Evolutionary conservation across 2,329 filamentous ascomycete species (phyloP), one percentile per base, ranked within the genome.

Genomic region (Westerdykella ornata): DNA sequence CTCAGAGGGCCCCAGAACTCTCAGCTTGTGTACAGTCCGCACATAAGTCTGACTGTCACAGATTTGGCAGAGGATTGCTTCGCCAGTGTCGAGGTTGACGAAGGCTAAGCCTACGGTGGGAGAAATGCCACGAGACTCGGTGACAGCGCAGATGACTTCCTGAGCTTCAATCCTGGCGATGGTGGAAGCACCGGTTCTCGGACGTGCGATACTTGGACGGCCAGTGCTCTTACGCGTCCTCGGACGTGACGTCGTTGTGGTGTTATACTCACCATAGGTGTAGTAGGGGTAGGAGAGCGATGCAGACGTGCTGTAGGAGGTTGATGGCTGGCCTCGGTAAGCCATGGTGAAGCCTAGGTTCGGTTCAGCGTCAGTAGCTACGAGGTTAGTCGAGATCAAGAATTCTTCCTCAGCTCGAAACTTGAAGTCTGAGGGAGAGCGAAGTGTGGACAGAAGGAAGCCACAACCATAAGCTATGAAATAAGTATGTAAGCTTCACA

Each of bases 1-100:
- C 48, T 83, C 80, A 2, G 82, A 84, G 0, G 90, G 89, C 17
- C 84, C 78, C 53, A 87, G 85, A 17, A 95, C 80, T 39, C 79
- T 78, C 26, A 97, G 75, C 61, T 96, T 95, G 65, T 94, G 86
- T 20, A 94, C 73, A 0, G 88, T 94, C 57, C 82, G 83, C 43
- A 88, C 82, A 60, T 94, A 97, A 26, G 88, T 94, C 61, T 95
- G 88, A 42, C 83, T 94, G 63, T 97, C 90, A 58, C 84, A 88
- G 49, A 97, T 90, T 57, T 96, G 88, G 58, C 87, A 94, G 30
- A 97, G 74, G 19, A 88, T 80, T 13, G 81, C 85, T 66, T 95
- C 88, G 30, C 84, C 85, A 2, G 86, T 89, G 32, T 86, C 82
- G 3, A 94, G 73, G 57, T 97, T 94, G 58, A 96, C 73, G 57